Evolutionary conservation across 2,329 filamentous ascomycete genomes (phyloP).

Genomic region (Cordyceps tenuipes): DNA sequence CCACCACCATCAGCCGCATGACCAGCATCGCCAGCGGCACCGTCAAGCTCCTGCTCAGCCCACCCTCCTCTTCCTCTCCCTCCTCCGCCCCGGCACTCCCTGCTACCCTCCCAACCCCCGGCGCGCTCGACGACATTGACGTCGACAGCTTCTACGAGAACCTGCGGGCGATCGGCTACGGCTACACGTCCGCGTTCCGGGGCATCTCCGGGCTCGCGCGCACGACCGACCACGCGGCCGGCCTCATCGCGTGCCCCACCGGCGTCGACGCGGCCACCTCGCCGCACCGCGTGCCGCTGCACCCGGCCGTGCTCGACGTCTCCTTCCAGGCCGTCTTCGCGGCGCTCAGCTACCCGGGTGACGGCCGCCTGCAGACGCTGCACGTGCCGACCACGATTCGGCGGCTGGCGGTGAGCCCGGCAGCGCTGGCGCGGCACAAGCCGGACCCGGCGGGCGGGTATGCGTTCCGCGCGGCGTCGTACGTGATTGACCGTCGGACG

Average conservation of each 20-base stretch:
- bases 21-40: conserved; percentile 7
- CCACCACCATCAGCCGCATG: neutral
- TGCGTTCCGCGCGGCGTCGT: neutral
- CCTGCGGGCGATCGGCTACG: conserved; percentile 15
- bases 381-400: conserved; percentile 23
- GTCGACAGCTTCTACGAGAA: conserved; percentile 16
- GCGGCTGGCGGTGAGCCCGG: conserved; percentile 5
- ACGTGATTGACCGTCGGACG: neutral
- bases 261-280: neutral
- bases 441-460: neutral
- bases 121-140: conserved; percentile 1
- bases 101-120: too few relatives aligned
- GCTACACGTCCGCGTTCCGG: conserved; percentile 16
- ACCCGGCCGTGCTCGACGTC: conserved; percentile 26
- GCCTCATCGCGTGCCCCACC: conserved; percentile 9
- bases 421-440: neutral
- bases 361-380: conserved; percentile 23
- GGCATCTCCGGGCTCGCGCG: conserved; percentile 12
- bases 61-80: neutral
- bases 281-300: conserved; percentile 17
- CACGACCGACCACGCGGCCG: neutral
- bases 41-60: neutral
- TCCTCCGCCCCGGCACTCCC: neutral
- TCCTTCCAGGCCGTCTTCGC: conserved; percentile 27
- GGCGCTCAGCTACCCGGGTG: conserved; percentile 24